Base-by-base conservation (phyloP, 345 rosid species). In the Eucalyptus lansdowneana region DNA sequence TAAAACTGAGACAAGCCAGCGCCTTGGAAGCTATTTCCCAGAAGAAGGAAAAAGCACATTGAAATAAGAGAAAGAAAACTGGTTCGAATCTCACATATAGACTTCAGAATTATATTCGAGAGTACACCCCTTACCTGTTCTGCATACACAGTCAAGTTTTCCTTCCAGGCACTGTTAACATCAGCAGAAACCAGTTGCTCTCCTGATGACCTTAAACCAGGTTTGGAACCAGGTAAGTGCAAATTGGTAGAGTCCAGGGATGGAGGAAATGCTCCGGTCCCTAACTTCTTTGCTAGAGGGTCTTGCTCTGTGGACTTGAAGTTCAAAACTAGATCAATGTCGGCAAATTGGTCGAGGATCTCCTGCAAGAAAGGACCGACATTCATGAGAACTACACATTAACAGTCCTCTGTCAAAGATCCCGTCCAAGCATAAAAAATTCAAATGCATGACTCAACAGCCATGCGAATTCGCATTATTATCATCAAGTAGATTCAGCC, bases 321-420 rank as follows among this genome's bases (percentile, higher is more conserved):
- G 92, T 97, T 98, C 80, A 98, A 93, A 67, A 98, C 99, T 86
- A 97, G 94, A 93, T 97, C 98, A 92, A 97, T 91, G 91, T 96
- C 96, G 58, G 95, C 96, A 88, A 97, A 92, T 88, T 93, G 95
- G 89, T 97, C 97, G 89, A 98, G 99, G 90, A 96, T 95, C 90
- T 96, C 98, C 99, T 97, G 98, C 90, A 1, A 90, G 91, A 50
- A 89, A 91, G 86, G 47, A 22, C 83, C 88, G 3, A 76, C 15
- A 40, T 76, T 40, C 15, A 22, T 40, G 16, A 76, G 85, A 40
- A 76, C 85, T 76, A 76, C 24, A 76, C 9, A 76, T 76, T 76
- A 76, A 21, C 47, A 40, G 85, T 37, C 27, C 85, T 40, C 85
- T 3, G 3, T 40, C 45, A 40, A 76, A 76, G 47, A 37, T 40